These are phyloP conservation scores for Nitzschia inconspicua DNA, from an alignment of 108 stramenopile genomes.

Conservation along the genomic window DNA sequence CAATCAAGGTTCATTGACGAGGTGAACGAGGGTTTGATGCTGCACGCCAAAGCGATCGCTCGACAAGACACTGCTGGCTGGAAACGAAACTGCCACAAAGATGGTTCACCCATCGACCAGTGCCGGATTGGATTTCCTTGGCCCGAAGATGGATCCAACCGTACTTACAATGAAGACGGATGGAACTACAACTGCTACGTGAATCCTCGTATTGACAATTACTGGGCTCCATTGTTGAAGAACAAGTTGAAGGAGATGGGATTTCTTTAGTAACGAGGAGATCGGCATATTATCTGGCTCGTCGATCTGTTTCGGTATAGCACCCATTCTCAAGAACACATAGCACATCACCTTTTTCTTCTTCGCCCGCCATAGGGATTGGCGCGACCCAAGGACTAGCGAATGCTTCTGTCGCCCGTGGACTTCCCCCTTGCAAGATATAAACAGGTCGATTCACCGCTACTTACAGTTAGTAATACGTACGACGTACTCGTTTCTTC, in stretches of 20 bases:
- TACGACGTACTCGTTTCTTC: no score
- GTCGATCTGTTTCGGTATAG: no score
- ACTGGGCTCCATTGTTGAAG: slow-evolving; percentile 54
- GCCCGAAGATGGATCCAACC: slow-evolving; percentile 39
- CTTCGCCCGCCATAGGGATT: no score
- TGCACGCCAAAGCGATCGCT: slow-evolving; percentile 73
- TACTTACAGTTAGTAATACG: no score
- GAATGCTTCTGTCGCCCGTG: no score
- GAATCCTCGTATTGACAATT: slow-evolving; percentile 60
- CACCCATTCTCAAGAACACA: no score
- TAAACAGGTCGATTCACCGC: no score
- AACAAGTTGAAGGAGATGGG: slow-evolving; percentile 20
- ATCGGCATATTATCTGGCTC: no score
- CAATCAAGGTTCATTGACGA: slow-evolving; percentile 62
- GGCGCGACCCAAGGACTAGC: no score
- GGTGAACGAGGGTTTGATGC: slow-evolving; percentile 68
- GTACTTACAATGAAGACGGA: slow-evolving; percentile 31
- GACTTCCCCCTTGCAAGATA: no score
- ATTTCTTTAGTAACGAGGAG: slow-evolving; percentile 1
- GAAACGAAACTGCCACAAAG: slow-evolving; percentile 38
- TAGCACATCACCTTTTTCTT: no score
- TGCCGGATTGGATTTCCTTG: slow-evolving; percentile 66
- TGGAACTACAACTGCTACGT: slow-evolving; percentile 77
- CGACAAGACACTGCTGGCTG: slow-evolving; percentile 52
- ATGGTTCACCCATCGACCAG: slow-evolving; percentile 6